Evolutionary conservation across 192 early-diverging fungal species (phyloP), one percentile per base, ranked within the genome.

Genomic region (Blastocladiella britannica): DNA sequence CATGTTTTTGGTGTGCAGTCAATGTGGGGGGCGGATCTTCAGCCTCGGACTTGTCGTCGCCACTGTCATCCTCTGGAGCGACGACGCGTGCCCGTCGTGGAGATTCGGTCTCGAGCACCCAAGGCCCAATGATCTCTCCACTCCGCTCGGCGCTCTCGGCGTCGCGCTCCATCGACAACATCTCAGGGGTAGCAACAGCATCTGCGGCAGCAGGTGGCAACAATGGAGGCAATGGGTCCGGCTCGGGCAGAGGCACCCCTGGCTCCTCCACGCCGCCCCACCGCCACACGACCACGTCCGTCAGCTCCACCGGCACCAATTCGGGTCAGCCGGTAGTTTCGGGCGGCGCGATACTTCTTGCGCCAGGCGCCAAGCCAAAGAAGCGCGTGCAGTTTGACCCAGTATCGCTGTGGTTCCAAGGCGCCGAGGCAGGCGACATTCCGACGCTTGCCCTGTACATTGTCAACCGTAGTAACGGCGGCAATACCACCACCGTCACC

Each of bases 1-100:
- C 30, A 18, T 55, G 62, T 60, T 68, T 31, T 60, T 68, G 1
- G 26, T 60, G 18, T 64, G 65, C 31, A 60, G 57, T 23, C 51
- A 54, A 18, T 56, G 60, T 18, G 55, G 56, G 5, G 58, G 59
- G 26, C 57, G 15, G 37, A 9, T 47, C 37, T 20, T 20, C 37
- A 47, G n/a, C 37, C n/a, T 20, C 2, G 37, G 15, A 20, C 37
- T 20, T 20, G 37, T 47, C 37, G n/a, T 47, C 15, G n/a, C 37
- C 37, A 47, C 37, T 9, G 15, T 9, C 37, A 47, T 9, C 37
- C 37, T 9, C 37, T 20, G 37, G 15, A 47, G 15, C 15, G 37
- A 47, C 15, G n/a, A n/a, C n/a, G n/a, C n/a, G n/a, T 47, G 15
- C 1, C n/a, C 37, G 4, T 9, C 37, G 37, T 47, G 15, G 37